Evolutionary conservation across 2,329 filamentous ascomycete genomes (phyloP).

Genomic region (Hypomyces perniciosus): DNA sequence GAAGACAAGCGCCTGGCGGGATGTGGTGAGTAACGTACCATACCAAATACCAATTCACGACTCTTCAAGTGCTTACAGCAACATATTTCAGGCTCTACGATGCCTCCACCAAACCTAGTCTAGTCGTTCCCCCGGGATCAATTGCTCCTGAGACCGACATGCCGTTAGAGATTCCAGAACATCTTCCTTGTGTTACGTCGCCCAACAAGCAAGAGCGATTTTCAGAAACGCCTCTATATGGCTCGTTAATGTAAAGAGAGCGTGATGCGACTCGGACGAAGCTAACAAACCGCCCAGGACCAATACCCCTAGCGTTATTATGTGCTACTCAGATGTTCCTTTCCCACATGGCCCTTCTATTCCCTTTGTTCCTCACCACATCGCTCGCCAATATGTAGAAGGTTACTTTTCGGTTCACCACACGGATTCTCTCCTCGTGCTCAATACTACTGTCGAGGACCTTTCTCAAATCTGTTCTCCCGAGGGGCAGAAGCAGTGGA

Average conservation of each 20-base stretch:
- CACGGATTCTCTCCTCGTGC: conserved; percentile 37
- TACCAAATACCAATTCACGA: neutral
- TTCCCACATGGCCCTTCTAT: conserved; percentile 41
- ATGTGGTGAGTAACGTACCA: conserved; percentile 31
- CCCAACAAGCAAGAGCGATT: conserved; percentile 40
- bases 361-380: conserved; percentile 48
- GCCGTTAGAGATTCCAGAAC: conserved; percentile 35
- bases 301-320: conserved; percentile 50
- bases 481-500: conserved; percentile 29
- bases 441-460: conserved; percentile 48
- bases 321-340: conserved; percentile 46
- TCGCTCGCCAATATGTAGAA: conserved; percentile 50
- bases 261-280: neutral
- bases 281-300: conserved; percentile 31
- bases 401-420: conserved; percentile 47
- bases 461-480: conserved; percentile 28
- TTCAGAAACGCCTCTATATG: conserved; percentile 44
- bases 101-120: conserved; percentile 27
- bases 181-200: conserved; percentile 32
- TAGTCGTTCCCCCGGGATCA: conserved; percentile 33
- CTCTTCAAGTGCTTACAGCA: neutral
- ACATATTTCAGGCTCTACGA: conserved; percentile 43
- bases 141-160: conserved; percentile 40
- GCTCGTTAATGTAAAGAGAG: conserved; percentile 39
- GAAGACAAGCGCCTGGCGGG: conserved; percentile 36